Conservation (phyloP, 2,329 filamentous ascomycete genomes). For the Teratosphaeria epicoccoides region DNA sequence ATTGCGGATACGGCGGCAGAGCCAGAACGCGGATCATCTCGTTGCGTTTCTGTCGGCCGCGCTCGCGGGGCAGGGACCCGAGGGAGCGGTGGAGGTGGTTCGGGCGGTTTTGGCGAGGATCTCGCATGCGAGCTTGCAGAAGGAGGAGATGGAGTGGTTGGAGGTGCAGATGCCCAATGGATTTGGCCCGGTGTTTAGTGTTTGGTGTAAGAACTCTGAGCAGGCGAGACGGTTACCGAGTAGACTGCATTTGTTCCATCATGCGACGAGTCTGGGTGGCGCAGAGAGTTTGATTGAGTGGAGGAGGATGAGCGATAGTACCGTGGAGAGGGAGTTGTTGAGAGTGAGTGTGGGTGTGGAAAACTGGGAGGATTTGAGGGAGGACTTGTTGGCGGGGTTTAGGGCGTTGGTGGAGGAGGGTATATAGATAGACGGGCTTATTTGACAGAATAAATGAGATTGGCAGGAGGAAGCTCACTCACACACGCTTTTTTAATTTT, state of each 20-base stretch:
- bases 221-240: conserved; percentile 62
- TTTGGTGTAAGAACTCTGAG: conserved; percentile 52
- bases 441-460: neutral
- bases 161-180: conserved; percentile 81
- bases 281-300: conserved; percentile 96
- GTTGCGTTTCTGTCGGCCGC: conserved; percentile 57
- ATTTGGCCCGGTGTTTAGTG: conserved; percentile 77
- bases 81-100: conserved; percentile 36
- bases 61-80: conserved; percentile 28
- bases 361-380: conserved; percentile 69
- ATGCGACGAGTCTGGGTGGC: conserved; percentile 86
- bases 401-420: conserved; percentile 36
- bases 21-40: conserved; percentile 55
- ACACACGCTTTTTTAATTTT: neutral
- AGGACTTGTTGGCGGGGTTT: conserved; percentile 61
- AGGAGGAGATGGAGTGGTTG: conserved; percentile 57
- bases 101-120: conserved; percentile 49
- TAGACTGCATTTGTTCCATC: conserved; percentile 74
- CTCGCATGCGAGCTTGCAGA: conserved; percentile 72
- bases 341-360: conserved; percentile 82
- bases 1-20: conserved; percentile 68
- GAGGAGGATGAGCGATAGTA: conserved; percentile 74
- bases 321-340: conserved; percentile 61
- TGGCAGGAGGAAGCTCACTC: neutral
- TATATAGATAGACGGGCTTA: neutral